Percentiles rank a stretch among this genome's conserved stretches.
These are phyloP conservation scores for Amauroascus verrucosus DNA, from an alignment of 2,329 filamentous ascomycete genomes.

Conservation along the genomic window DNA sequence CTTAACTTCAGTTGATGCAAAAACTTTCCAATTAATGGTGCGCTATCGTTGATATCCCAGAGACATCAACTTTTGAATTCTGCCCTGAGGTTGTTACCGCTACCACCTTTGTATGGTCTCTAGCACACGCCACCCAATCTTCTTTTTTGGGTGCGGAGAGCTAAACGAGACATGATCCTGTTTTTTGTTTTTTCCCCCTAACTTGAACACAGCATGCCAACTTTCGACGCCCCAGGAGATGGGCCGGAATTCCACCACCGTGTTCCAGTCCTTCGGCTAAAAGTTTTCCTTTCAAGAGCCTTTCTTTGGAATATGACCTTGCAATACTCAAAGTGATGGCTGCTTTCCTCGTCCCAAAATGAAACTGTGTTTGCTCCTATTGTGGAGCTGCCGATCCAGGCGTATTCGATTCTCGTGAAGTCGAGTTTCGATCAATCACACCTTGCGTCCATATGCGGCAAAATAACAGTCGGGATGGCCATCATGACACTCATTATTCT, in stretches of 20 bases:
- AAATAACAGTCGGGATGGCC: not conserved
- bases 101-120: not conserved
- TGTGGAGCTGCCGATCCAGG: not conserved
- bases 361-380: not conserved
- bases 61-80: no score
- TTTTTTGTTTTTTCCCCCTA: no score
- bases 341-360: not conserved
- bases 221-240: not conserved
- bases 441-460: not conserved
- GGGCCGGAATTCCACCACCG: not conserved
- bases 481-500: not conserved
- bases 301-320: not conserved
- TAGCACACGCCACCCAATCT: not conserved
- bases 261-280: not conserved
- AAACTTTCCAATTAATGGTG: not conserved
- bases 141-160: not conserved
- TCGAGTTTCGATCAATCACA: not conserved
- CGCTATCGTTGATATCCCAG: not conserved
- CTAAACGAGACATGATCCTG: not conserved
- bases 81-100: not conserved
- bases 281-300: not conserved
- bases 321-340: not conserved
- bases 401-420: not conserved
- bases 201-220: no score
- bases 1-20: not conserved